phyloP scores from a whole-genome alignment of 176 grass and related monocot species.

The Pharus latifolius region DNA sequence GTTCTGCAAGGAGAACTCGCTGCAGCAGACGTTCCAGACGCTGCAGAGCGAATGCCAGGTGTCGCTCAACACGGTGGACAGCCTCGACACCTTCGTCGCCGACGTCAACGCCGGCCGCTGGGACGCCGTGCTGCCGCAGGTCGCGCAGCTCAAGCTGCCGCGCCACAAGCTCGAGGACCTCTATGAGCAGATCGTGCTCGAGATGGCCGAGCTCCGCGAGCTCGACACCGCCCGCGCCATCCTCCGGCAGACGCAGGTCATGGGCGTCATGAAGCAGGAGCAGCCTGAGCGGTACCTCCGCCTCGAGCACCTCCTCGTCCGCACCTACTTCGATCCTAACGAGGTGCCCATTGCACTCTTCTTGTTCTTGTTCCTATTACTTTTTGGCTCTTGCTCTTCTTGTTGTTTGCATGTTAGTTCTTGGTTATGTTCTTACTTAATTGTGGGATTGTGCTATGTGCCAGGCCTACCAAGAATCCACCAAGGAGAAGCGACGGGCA shows the following conservation, averaged over 20 bases:
- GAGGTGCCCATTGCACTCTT: constrained; percentile 40
- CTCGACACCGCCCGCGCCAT: constrained; percentile 84
- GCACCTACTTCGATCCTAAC: constrained; percentile 85
- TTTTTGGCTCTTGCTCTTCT: background rate
- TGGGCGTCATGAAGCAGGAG: constrained; percentile 99
- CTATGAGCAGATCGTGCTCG: constrained; percentile 97
- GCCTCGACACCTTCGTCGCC: constrained; percentile 66
- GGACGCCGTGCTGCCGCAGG: constrained; percentile 89
- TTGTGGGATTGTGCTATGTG: constrained; percentile 6
- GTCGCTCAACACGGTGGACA: constrained; percentile 88
- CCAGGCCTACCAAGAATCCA: constrained; percentile 93
- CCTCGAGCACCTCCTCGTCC: constrained; percentile 90
- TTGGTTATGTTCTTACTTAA: background rate
- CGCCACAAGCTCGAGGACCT: constrained; percentile 94
- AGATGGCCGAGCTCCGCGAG: constrained; percentile 96
- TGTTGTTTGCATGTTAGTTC: no score
- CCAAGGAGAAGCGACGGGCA: constrained; percentile 83
- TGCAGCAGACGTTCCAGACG: constrained; percentile 95
- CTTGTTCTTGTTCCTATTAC: background rate
- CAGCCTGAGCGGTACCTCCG: constrained; percentile 91
- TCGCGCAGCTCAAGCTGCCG: constrained; percentile 79
- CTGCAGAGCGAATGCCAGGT: constrained; percentile 96
- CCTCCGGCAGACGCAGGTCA: constrained; percentile 91
- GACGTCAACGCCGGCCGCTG: constrained; percentile 87
- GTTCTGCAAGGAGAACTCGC: constrained; percentile 98